Conservation (phyloP, 2,329 filamentous ascomycete genomes). For the Paecilomyces sp. region DNA sequence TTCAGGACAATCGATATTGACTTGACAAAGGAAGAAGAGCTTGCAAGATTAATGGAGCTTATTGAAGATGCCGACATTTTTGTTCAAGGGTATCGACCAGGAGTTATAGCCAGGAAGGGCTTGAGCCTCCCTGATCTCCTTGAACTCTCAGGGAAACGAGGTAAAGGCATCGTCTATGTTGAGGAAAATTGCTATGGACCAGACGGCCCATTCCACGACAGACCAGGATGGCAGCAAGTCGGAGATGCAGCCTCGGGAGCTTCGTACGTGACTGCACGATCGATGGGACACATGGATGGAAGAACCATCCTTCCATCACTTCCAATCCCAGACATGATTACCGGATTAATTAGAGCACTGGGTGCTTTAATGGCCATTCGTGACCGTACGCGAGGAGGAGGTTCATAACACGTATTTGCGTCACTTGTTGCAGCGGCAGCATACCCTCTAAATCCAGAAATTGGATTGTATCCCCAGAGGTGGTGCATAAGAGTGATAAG, state of each 20-base stretch:
- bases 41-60: not conserved
- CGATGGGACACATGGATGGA: not conserved
- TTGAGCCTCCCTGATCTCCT: not conserved
- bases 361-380: not conserved
- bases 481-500: not conserved
- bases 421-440: not conserved
- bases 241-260: not conserved
- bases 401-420: not conserved
- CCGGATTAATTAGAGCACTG: not conserved
- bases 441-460: not conserved
- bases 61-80: not conserved
- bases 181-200: not conserved
- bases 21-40: not conserved
- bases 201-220: not conserved
- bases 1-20: not conserved
- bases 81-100: not conserved
- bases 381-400: not conserved
- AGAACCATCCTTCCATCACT: not conserved
- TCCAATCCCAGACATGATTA: not conserved
- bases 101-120: not conserved
- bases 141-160: not conserved
- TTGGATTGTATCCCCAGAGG: not conserved
- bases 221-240: not conserved
- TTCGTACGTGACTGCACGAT: not conserved
- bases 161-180: not conserved